Evolutionary conservation across 163 green algal genomes (phyloP), one percentile per base, ranked within the genome.

Genomic region (Smithsoniella earleae): DNA sequence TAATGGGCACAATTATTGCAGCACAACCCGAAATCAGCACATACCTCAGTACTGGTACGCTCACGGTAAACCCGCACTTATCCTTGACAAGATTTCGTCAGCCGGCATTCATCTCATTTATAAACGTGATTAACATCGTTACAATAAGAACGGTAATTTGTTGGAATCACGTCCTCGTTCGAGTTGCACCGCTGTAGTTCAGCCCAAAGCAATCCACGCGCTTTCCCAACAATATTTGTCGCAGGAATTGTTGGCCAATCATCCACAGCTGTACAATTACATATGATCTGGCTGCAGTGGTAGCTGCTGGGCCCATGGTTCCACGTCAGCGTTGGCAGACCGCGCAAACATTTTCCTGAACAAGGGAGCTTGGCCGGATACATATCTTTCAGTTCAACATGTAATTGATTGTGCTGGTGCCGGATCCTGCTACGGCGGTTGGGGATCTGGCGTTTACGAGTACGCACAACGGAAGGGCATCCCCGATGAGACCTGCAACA

Each of bases 11-110:
- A 94, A 92, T 78, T 95, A 85, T 75, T 74, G 89, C 30, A 86
- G 75, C 22, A 83, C 82, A 34, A 88, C 81, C 1, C 80, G 88
- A 62, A 97, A 97, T 77, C 91, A 97, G 81, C 90, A 96, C 83
- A 93, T 94, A n/a, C 87, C 87, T 1, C 40, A 85, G 54, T 84
- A 85, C 74, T 86, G 78, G 62, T 79, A 77, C 73, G 40, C 40
- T 25, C 34, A 28, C 25, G 22, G 62, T 1, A 49, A 54, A 16
- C n/a, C n/a, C n/a, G n/a, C n/a, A n/a, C n/a, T n/a, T n/a, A n/a
- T n/a, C n/a, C n/a, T n/a, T n/a, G n/a, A n/a, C n/a, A n/a, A n/a
- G n/a, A n/a, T n/a, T n/a, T n/a, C n/a, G n/a, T n/a, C n/a, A n/a
- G n/a, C n/a, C n/a, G n/a, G n/a, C n/a, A n/a, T n/a, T n/a, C n/a